phyloP scores from a whole-genome alignment of 1,284 basidiomycete species.

The Ceratobasidium papillatum region DNA sequence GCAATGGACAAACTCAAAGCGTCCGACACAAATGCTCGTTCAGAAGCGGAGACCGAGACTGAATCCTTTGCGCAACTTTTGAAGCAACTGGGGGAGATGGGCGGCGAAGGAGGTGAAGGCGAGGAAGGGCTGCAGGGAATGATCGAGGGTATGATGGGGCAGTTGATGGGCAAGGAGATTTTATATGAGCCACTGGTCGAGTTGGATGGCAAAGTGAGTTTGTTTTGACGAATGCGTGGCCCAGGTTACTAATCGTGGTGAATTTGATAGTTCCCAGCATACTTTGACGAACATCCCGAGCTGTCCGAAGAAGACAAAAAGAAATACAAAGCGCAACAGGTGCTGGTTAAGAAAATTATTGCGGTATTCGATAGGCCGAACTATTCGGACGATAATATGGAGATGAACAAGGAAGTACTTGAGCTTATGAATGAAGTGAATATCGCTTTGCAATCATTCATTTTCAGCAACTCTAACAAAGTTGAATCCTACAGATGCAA shows the following conservation, averaged over 20 bases:
- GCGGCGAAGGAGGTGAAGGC: constrained; percentile 54
- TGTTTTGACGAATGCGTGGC: not conserved
- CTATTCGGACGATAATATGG: constrained; percentile 70
- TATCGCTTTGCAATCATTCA: constrained; percentile 33
- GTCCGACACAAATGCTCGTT: constrained; percentile 68
- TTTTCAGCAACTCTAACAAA: constrained; percentile 18
- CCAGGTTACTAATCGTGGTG: not conserved
- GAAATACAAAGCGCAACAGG: constrained; percentile 75
- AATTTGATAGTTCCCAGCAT: constrained; percentile 77
- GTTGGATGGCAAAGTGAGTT: constrained; percentile 77
- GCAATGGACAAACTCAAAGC: constrained; percentile 84
- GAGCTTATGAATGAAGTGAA: constrained; percentile 80
- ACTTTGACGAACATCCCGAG: constrained; percentile 66
- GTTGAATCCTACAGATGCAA: constrained; percentile 71
- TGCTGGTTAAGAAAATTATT: constrained; percentile 73
- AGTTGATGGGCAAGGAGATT: constrained; percentile 93
- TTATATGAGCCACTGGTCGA: constrained; percentile 94
- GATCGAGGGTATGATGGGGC: constrained; percentile 91
- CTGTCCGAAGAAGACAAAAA: constrained; percentile 69
- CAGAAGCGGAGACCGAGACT: constrained; percentile 46
- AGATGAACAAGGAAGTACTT: constrained; percentile 64
- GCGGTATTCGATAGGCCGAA: constrained; percentile 73
- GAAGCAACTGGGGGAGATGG: constrained; percentile 55
- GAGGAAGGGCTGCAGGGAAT: constrained; percentile 77
- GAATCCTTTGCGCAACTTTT: constrained; percentile 63